Base-by-base conservation (phyloP, 805 yeast genomes). In the Tetrapisispora pingtungensis region DNA sequence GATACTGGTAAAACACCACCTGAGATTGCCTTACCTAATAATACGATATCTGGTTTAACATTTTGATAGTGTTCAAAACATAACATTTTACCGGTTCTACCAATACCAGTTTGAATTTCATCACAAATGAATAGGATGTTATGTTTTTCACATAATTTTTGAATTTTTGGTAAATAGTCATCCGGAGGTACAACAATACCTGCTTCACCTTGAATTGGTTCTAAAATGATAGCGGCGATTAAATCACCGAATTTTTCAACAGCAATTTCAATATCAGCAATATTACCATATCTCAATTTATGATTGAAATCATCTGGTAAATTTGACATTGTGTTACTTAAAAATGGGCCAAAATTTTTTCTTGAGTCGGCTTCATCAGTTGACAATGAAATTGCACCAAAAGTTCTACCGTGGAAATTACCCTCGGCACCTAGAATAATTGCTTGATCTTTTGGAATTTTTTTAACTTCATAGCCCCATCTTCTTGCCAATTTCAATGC, bases 161-260 rank as follows among this genome's bases (percentile, higher is more conserved):
- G 76, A 28, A 89, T 96, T 55, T 72, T 69, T 43, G 79, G 66
- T 53, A 90, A 74, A 70, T 89, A 90, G 56, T 77, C 94, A 41
- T 63, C 68, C 52, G 93, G 93, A 43, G 97, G 97, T 22, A 89
- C 96, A 24, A 89, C 90, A 53, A 90, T 90, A 55, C 97, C 97
- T 30, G 97, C 97, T 66, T 90, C 97, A 64, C 97, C 97, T 66
- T 90, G 97, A 59, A 89, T 89, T 50, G 97, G 97, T 69, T 90
- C 97, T 55, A 90, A 77, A 51, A 90, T 69, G 53, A 90, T 77
- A 35, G 96, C 97, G 37, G 96, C 95, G 52, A 90, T 79, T 62
- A 79, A 81, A 63, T 84, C 90, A 51, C 96, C 96, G 20, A 90
- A 87, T 46, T 76, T 76, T 52, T 73, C 70, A 57, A 89, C 80